Percentiles rank a stretch among this genome's conserved stretches.
Conservation (phyloP, 2,329 filamentous ascomycete species). For the Scedosporium dehoogii region DNA sequence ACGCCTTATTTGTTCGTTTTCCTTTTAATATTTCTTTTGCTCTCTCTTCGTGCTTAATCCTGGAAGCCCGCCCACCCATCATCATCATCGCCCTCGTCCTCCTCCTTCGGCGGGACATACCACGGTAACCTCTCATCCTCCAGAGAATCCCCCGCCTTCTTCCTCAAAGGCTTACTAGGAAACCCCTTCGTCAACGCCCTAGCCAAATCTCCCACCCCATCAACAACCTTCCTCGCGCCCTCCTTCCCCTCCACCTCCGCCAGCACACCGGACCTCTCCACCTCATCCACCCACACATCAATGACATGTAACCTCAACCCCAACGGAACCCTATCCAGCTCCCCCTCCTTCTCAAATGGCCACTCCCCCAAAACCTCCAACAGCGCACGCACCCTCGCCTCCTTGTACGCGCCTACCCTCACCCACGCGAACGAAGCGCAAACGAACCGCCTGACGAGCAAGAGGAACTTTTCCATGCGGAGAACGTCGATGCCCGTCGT, state of each 20-base stretch:
- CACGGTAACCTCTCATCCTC: constrained; percentile 64
- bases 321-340: constrained; percentile 59
- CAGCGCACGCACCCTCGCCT: constrained; percentile 15
- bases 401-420: constrained; percentile 21
- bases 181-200: constrained; percentile 42
- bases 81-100: constrained; percentile 31
- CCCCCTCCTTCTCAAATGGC: constrained; percentile 24
- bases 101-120: constrained; percentile 29
- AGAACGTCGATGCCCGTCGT: constrained; percentile 61
- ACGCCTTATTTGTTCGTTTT: not conserved
- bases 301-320: constrained; percentile 79
- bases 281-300: constrained; percentile 87
- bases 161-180: constrained; percentile 61
- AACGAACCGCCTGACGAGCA: constrained; percentile 71
- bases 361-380: constrained; percentile 18
- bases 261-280: constrained; percentile 58
- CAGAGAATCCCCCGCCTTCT: constrained; percentile 58
- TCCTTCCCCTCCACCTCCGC: constrained; percentile 23
- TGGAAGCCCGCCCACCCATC: constrained; percentile 62
- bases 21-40: not conserved
- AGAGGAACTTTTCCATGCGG: constrained; percentile 86
- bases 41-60: constrained; percentile 28
- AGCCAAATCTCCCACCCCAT: constrained; percentile 43
- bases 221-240: constrained; percentile 36
- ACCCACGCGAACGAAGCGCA: constrained; percentile 53